Conservation (phyloP, 2,329 filamentous ascomycete genomes). For the Microcyclosporella mali region DNA sequence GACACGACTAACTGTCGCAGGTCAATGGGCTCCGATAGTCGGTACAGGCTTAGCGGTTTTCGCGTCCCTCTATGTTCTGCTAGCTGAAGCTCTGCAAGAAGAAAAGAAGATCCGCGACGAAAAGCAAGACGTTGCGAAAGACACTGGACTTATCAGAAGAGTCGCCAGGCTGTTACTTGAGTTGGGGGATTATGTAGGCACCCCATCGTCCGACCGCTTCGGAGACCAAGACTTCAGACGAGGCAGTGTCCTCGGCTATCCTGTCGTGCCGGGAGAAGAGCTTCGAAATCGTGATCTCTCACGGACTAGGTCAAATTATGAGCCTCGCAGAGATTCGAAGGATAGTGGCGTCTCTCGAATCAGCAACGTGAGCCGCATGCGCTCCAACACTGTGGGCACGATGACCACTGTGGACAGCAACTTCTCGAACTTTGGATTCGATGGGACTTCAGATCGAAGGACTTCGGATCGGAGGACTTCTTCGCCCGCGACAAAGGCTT, state of each 20-base stretch:
- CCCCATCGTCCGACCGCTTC: constrained; percentile 43
- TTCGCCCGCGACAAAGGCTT: too few species aligned
- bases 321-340: constrained; percentile 5
- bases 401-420: too few species aligned
- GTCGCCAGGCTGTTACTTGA: constrained; percentile 41
- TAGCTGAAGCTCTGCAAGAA: constrained; percentile 33
- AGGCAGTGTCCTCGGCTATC: constrained; percentile 46
- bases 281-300: constrained; percentile 36
- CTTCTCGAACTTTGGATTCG: too few species aligned
- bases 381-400: too few species aligned
- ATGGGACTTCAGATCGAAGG: too few species aligned
- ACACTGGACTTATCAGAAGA: constrained; percentile 24
- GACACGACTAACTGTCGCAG: constrained; percentile 14
- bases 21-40: constrained; percentile 56
- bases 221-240: constrained; percentile 46
- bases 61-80: constrained; percentile 53
- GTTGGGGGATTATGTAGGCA: constrained; percentile 44
- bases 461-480: too few species aligned
- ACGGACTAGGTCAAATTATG: constrained; percentile 11
- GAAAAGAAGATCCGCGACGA: constrained; percentile 13
- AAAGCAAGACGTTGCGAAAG: constrained; percentile 8
- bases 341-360: constrained; percentile 2
- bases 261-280: constrained; percentile 51
- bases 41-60: constrained; percentile 53
- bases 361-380: too few species aligned